Conservation (phyloP, 139 green algal genomes). For the Chlorella vulgaris region DNA sequence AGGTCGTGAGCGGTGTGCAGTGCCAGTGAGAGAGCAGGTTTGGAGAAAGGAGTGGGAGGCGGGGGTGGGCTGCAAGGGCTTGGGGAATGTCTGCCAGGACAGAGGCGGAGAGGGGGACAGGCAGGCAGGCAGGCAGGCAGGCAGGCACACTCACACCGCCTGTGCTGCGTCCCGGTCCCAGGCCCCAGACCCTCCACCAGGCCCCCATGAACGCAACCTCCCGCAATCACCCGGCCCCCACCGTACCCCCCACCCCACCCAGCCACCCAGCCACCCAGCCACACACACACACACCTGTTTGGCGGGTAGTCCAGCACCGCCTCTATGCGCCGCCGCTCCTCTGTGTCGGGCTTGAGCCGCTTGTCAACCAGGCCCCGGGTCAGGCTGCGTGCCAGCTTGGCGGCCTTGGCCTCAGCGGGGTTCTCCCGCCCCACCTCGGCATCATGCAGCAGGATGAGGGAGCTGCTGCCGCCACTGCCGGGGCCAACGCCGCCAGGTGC, state of each 20-base stretch:
- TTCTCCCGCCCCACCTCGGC: constrained; percentile 84
- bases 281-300: constrained; percentile 37
- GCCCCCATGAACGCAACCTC: no score
- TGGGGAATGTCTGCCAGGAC: no score
- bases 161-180: no score
- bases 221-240: no score
- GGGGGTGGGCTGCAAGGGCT: no score
- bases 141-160: no score
- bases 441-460: constrained; percentile 62
- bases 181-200: no score
- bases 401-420: constrained; percentile 90
- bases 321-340: constrained; percentile 66
- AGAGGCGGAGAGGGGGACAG: no score
- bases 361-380: constrained; percentile 72
- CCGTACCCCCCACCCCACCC: neutral
- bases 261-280: neutral
- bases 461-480: neutral
- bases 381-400: constrained; percentile 88
- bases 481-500: no score
- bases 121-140: no score
- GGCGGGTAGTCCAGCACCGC: constrained; percentile 55
- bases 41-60: no score
- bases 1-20: neutral
- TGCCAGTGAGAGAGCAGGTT: no score
- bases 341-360: constrained; percentile 84